Evolutionary conservation across 163 green algal genomes (phyloP).

Genomic region (Coccomyxa subellipsoidea): DNA sequence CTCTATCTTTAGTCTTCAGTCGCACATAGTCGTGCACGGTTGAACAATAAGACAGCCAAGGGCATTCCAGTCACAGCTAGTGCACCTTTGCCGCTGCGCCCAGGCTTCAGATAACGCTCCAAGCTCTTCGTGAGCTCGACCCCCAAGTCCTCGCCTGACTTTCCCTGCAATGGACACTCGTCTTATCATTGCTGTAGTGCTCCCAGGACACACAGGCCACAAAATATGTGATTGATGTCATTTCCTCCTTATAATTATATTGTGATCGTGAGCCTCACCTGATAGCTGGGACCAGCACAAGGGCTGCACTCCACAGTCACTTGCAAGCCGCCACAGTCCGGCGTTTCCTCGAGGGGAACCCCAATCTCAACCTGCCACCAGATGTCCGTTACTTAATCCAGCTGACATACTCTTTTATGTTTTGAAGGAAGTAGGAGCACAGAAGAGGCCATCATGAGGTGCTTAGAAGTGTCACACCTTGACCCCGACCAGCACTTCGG

Average conservation of each 20-base stretch:
- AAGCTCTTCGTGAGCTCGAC: conserved; percentile 56
- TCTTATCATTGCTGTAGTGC: background rate
- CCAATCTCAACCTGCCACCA: conserved; percentile 57
- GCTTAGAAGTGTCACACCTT: conserved; percentile 48
- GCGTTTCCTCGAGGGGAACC: conserved; percentile 15
- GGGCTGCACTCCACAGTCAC: conserved; percentile 76
- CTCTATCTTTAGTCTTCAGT: too few species aligned
- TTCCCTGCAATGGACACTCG: conserved; percentile 36
- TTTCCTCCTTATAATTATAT: too few species aligned
- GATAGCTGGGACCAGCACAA: conserved; percentile 67
- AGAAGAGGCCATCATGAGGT: background rate
- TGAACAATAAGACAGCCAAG: too few species aligned
- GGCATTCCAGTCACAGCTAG: too few species aligned
- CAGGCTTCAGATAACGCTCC: conserved; percentile 43
- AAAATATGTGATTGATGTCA: too few species aligned
- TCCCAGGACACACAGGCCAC: too few species aligned
- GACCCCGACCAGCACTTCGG: conserved; percentile 70
- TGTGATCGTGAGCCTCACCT: conserved; percentile 34
- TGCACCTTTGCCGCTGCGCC: background rate
- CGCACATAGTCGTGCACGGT: too few species aligned
- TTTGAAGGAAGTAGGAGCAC: background rate
- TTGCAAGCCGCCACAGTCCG: conserved; percentile 49
- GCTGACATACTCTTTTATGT: too few species aligned
- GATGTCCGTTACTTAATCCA: too few species aligned
- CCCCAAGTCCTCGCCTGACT: conserved; percentile 62